Evolutionary conservation across 2,329 filamentous ascomycete species (phyloP).

Genomic region (Epichloe glyceriae): DNA sequence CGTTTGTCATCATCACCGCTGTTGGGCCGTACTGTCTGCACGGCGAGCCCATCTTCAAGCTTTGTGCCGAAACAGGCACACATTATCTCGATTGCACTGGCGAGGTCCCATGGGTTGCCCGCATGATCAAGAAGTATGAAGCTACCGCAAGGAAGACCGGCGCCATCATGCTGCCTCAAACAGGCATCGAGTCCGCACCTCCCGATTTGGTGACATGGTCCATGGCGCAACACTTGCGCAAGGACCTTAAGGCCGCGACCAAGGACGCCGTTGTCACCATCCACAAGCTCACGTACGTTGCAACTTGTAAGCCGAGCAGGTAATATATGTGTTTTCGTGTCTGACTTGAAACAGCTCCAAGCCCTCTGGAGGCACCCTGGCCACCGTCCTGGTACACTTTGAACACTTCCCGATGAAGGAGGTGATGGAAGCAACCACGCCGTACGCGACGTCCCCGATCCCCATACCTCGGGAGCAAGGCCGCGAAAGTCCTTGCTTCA

Average conservation of each 20-base stretch:
- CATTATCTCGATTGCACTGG: conserved; percentile 54
- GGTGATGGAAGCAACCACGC: conserved; percentile 29
- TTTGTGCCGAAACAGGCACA: conserved; percentile 48
- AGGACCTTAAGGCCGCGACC: conserved; percentile 34
- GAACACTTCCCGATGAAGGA: conserved; percentile 39
- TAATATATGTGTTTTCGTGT: not conserved
- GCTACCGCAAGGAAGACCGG: conserved; percentile 37
- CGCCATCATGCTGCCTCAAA: conserved; percentile 48
- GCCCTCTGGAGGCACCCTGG: conserved; percentile 54
- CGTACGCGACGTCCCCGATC: conserved; percentile 46
- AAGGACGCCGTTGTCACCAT: conserved; percentile 41
- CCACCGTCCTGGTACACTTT: conserved; percentile 49
- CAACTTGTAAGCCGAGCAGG: not conserved
- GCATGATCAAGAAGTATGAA: conserved; percentile 49
- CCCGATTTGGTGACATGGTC: conserved; percentile 46
- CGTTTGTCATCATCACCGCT: conserved; percentile 42
- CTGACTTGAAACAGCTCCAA: conserved; percentile 12
- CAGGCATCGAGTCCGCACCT: conserved; percentile 49
- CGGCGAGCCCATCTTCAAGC: conserved; percentile 46
- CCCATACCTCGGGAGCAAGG: conserved; percentile 24
- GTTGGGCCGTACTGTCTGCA: conserved; percentile 46
- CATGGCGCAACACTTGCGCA: conserved; percentile 36
- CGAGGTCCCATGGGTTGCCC: conserved; percentile 42
- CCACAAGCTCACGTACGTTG: conserved; percentile 26
- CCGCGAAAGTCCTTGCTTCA: conserved; percentile 23